Base-by-base conservation (phyloP, 805 yeast species). In the Teunomyces kruisii region DNA sequence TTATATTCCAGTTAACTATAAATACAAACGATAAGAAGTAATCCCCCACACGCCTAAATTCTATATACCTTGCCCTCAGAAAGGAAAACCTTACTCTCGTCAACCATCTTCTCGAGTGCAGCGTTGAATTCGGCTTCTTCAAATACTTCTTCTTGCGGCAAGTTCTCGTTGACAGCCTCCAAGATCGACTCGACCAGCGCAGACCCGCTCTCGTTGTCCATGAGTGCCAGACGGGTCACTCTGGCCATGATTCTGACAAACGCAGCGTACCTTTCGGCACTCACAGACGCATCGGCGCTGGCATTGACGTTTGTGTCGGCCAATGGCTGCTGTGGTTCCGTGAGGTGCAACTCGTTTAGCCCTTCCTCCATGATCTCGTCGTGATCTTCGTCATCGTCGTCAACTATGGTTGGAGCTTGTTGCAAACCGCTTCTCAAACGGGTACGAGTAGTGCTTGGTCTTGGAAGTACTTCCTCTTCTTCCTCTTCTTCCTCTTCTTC, bases 61-160 rank as follows among this genome's bases (percentile, higher is more conserved):
- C 61, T 61, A 66, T 68, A 70, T 39, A 72, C 57, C 57, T 68
- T 67, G 27, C 70, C 74, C 48, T 69, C 73, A 42, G 65, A 61
- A n/a, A 59, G 46, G 62, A 64, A 63, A 32, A 71, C 54, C 53
- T 65, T 61, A 49, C 67, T 70, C 47, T 68, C 72, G 12, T 55
- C 57, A 41, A 58, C 62, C 71, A 71, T 62, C 45, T 49, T 59
- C 32, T 47, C 50, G 26, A 71, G 58, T 4, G 67, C 75, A 19
- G 58, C 58, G 28, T 48, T 50, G 32, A 69, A 54, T 48, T 72
- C 76, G 13, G 44, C 51, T 4, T 47, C 47, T 24, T 53, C 47
- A 50, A 70, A 72, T 14, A 57, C 49, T 42, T 72, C 76, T 46
- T 72, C 76, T 53, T 71, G 76, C 16, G 64, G 61, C 43, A 71